A percentile compares a stretch with the other conserved stretches of the same genome.
These are phyloP conservation scores for Pulveroboletus sp. DNA, from an alignment of 768 basidiomycete species.

Conservation along the genomic window DNA sequence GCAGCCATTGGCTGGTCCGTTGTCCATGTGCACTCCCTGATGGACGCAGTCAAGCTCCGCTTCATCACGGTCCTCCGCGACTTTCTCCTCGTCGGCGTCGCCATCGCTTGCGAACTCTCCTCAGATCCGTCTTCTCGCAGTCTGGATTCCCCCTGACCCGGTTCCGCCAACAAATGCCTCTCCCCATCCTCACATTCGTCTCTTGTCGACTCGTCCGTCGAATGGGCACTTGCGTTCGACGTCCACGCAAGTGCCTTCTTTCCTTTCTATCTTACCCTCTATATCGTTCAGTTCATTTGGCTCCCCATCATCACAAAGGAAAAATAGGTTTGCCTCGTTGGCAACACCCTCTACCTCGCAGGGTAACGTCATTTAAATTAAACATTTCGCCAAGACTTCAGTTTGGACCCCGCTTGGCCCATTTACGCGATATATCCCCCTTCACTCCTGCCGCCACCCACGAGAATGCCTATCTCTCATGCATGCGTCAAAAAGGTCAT, in stretches of 20 bases:
- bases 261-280: constrained; percentile 88
- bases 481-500: constrained; percentile 35
- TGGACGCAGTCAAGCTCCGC: constrained; percentile 59
- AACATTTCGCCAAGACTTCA: no score
- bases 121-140: no score
- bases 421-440: constrained; percentile 5
- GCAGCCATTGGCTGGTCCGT: no score
- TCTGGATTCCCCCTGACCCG: constrained; percentile 31
- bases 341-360: constrained; percentile 74
- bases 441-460: neutral
- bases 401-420: no score
- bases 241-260: constrained; percentile 97
- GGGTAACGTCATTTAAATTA: constrained; percentile 53
- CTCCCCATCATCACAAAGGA: constrained; percentile 77
- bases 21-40: no score
- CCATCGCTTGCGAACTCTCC: constrained; percentile 66
- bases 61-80: no score
- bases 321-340: constrained; percentile 93
- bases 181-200: constrained; percentile 73
- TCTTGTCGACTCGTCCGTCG: constrained; percentile 70
- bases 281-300: no score
- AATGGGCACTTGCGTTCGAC: constrained; percentile 96
- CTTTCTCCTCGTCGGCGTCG: no score
- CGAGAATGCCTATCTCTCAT: constrained; percentile 32
- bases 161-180: constrained; percentile 66